Conservation (phyloP, 2,329 filamentous ascomycete species). For the Neoascochyta sp. region DNA sequence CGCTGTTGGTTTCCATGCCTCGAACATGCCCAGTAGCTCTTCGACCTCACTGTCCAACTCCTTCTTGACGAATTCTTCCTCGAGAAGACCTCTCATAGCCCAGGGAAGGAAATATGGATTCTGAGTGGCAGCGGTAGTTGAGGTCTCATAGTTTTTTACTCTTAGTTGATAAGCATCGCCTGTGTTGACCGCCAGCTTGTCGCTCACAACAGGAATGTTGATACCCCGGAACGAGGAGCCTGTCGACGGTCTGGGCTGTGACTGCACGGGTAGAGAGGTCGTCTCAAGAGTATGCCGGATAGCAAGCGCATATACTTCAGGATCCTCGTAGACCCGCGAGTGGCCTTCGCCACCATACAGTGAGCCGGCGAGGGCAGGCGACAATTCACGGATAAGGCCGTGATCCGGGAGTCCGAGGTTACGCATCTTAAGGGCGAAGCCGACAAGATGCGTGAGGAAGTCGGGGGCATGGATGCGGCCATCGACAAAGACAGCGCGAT, state of each 20-base stretch:
- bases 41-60: conserved; percentile 74
- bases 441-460: conserved; percentile 89
- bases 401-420: conserved; percentile 93
- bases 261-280: conserved; percentile 34
- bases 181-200: conserved; percentile 17
- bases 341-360: conserved; percentile 91
- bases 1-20: conserved; percentile 84
- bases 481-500: conserved; percentile 93
- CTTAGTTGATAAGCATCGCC: conserved; percentile 25
- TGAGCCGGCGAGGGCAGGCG: conserved; percentile 80
- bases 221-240: conserved; percentile 28
- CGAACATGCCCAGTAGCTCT: conserved; percentile 79
- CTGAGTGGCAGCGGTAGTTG: conserved; percentile 35
- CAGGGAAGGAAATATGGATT: conserved; percentile 93
- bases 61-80: conserved; percentile 84
- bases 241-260: conserved; percentile 18
- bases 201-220: conserved; percentile 29
- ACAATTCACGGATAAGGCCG: conserved; percentile 86
- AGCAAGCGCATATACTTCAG: conserved; percentile 69
- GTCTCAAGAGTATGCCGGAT: conserved; percentile 49
- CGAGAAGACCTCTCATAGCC: conserved; percentile 88
- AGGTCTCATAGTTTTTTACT: conserved; percentile 32
- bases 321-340: conserved; percentile 87
- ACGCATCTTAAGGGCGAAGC: conserved; percentile 87
- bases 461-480: conserved; percentile 87